Evolutionary conservation across 441 rosid species (phyloP), one percentile per base, ranked within the genome.

Genomic region (Isatis lusitanica): DNA sequence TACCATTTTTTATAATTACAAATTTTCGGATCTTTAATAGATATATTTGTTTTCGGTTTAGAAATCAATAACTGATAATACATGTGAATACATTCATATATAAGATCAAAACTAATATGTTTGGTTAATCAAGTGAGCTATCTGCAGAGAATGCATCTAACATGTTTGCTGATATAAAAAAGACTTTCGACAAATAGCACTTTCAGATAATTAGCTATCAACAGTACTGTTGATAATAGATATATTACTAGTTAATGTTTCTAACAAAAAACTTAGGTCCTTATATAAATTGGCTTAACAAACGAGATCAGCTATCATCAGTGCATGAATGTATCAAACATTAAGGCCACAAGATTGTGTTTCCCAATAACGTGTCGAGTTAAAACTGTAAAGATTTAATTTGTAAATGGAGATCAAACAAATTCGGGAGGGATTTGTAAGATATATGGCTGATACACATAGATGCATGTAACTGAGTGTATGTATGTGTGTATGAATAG

Each of bases 401-500:
- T 17, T 50, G 55, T 39, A 31, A 42, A 33, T 2, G 47, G 40
- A 33, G 68, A 68, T 58, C 26, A 38, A 58, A 58, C 26, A 47
- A 74, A 66, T 7, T 67, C 24, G 7, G 7, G 59, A 50, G 38
- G 56, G 38, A 50, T 39, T 30, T 48, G 53, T 31, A 59, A 39
- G 24, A 21, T 60, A 28, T 46, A 38, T n/a, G 61, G 47, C 18
- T 60, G 48, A 63, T 63, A 46, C 64, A 44, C 30, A 52, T n/a
- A 60, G 68, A 60, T 30, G 64, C 58, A 68, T 74, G 69, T 51
- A 69, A 26, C 7, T 55, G 52, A 43, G 36, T 38, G 13, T 9
- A 31, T 12, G 0, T 28, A 6, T 9, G 6, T 63, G 21, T 5
- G 10, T 46, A 26, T 18, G 42, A 31, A 44, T 18, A 48, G 28